phyloP scores from a whole-genome alignment of 768 basidiomycete species.

The Kwoniella botswanensis region DNA sequence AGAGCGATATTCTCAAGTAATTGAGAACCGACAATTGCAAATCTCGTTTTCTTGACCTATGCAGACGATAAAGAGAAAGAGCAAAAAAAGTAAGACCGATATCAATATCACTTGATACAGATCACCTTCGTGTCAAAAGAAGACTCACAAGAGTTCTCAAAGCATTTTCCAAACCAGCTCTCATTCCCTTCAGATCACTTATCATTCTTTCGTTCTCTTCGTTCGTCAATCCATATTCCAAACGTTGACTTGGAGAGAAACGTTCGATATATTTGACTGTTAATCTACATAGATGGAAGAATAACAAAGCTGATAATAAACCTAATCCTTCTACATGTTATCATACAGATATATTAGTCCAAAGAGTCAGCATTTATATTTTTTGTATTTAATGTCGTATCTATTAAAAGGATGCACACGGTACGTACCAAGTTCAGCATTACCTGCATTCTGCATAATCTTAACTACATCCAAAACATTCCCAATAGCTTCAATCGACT shows the following conservation, averaged over 20 bases:
- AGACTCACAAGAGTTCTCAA: slow-evolving; percentile 12
- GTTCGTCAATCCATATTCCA: background rate
- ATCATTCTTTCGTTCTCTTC: background rate
- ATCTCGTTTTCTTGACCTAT: slow-evolving; percentile 17
- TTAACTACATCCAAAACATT: slow-evolving; percentile 29
- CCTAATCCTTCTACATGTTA: slow-evolving; percentile 4
- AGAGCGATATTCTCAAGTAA: slow-evolving; percentile 14
- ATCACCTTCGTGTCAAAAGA: background rate
- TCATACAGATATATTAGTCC: background rate
- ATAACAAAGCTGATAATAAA: background rate
- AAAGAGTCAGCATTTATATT: no score
- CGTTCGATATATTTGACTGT: slow-evolving; percentile 6
- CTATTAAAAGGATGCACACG: background rate
- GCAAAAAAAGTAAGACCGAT: background rate
- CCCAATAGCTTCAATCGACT: slow-evolving; percentile 11
- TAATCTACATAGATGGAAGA: background rate
- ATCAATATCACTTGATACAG: no score
- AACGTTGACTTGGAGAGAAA: background rate
- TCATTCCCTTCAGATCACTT: background rate
- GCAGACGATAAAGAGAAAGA: background rate
- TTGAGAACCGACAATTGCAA: slow-evolving; percentile 4
- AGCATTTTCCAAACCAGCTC: slow-evolving; percentile 6
- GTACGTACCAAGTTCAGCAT: slow-evolving; percentile 26
- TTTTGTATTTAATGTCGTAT: no score
- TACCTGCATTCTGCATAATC: slow-evolving; percentile 23